Evolutionary conservation across 306 rosid species (phyloP).

Genomic region (Cyclanthera cordifolia): DNA sequence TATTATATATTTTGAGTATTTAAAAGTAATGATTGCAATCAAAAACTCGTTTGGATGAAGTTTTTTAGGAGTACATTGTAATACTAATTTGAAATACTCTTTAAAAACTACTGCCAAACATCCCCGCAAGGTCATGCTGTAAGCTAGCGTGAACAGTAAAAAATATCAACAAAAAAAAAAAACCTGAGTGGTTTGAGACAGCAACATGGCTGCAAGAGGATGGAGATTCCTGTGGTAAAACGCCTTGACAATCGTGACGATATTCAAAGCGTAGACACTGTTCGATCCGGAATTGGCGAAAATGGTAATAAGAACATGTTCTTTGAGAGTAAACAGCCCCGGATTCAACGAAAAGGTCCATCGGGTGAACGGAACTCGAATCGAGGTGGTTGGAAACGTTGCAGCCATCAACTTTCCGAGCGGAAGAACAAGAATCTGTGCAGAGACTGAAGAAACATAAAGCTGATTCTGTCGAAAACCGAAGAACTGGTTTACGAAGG

Average conservation of each 20-base stretch:
- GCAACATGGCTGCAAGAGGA: conserved; percentile 49
- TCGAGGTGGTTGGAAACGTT: conserved; percentile 28
- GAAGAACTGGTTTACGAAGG: conserved; percentile 70
- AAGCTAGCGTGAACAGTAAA: no score
- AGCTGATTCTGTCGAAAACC: conserved; percentile 52
- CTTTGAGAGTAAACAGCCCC: conserved; percentile 69
- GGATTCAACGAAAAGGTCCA: conserved; percentile 65
- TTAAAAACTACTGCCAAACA: no score
- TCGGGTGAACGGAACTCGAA: conserved; percentile 32
- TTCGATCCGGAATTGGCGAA: conserved; percentile 59
- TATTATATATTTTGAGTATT: no score
- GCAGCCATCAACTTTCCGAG: conserved; percentile 80
- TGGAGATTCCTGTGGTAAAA: conserved; percentile 50
- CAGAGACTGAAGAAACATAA: conserved; percentile 40
- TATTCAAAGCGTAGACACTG: conserved; percentile 61
- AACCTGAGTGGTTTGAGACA: conserved; percentile 73
- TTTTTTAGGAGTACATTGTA: no score
- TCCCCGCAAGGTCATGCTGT: no score
- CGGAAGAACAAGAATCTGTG: conserved; percentile 63
- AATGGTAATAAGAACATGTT: conserved; percentile 73
- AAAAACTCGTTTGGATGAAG: no score
- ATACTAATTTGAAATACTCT: no score
- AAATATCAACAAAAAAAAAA: no score
- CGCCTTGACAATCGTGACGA: conserved; percentile 69
- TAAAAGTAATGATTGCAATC: no score